Percentiles rank a stretch among this genome's conserved stretches.
These are phyloP conservation scores for Corniculantispora saksenae DNA, from an alignment of 2,329 filamentous ascomycete species.

Conservation along the genomic window DNA sequence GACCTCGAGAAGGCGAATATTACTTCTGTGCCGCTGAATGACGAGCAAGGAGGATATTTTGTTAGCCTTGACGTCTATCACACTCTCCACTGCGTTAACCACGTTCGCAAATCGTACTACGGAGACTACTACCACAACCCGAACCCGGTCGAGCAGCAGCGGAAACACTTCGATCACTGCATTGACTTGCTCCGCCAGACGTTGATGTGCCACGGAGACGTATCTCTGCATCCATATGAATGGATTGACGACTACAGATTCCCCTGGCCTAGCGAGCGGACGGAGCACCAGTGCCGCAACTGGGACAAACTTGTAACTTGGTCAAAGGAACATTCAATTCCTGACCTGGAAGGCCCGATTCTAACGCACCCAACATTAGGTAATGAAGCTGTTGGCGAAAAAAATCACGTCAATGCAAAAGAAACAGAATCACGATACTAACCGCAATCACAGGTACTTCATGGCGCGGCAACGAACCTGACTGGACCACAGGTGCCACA, in stretches of 20 bases:
- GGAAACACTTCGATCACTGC: constrained; percentile 23
- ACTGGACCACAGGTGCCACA: neutral
- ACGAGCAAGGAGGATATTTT: constrained; percentile 21
- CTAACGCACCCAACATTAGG: constrained; percentile 7
- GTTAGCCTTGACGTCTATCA: constrained; percentile 21
- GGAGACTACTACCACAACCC: constrained; percentile 21
- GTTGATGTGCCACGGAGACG: constrained; percentile 24
- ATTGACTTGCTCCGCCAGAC: constrained; percentile 23
- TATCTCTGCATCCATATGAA: constrained; percentile 18
- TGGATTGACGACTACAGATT: constrained; percentile 20
- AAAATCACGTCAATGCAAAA: no score
- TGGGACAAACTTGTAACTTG: constrained; percentile 19
- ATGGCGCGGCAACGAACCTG: neutral
- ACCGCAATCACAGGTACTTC: neutral
- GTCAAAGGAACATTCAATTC: constrained; percentile 5
- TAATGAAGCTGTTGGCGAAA: neutral
- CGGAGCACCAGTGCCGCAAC: constrained; percentile 20
- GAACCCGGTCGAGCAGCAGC: constrained; percentile 19
- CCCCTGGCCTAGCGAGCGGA: constrained; percentile 13
- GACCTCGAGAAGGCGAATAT: constrained; percentile 18
- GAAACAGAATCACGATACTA: neutral
- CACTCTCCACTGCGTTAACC: constrained; percentile 20
- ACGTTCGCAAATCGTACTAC: constrained; percentile 21
- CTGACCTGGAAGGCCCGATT: constrained; percentile 9
- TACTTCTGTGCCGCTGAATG: constrained; percentile 18